Conservation (phyloP, 2,329 filamentous ascomycete genomes). For the Phialophora macrospora region DNA sequence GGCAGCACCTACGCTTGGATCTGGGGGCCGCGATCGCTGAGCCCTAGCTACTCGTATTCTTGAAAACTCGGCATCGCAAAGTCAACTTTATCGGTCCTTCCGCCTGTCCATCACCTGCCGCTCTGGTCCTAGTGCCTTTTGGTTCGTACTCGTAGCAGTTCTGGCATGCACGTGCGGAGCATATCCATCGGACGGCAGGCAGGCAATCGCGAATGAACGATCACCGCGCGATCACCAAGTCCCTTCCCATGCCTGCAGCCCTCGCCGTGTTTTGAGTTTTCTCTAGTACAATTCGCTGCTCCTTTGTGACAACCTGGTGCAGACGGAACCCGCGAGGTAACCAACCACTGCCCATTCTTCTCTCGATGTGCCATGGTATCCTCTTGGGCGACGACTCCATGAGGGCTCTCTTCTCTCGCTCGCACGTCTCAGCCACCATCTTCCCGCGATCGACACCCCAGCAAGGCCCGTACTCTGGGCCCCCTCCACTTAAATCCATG, state of each 20-base stretch:
- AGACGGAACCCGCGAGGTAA: background rate
- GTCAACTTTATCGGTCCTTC: slow-evolving; percentile 8
- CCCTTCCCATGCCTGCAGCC: background rate
- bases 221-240: background rate
- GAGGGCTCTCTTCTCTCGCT: background rate
- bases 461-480: background rate
- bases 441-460: slow-evolving; percentile 5
- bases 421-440: slow-evolving; percentile 10
- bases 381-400: background rate
- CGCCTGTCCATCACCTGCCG: slow-evolving; percentile 19
- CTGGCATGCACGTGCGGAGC: background rate
- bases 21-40: slow-evolving; percentile 2
- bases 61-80: slow-evolving; percentile 3
- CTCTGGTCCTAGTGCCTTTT: slow-evolving; percentile 16
- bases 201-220: slow-evolving; percentile 2
- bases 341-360: background rate
- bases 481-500: slow-evolving; percentile 5
- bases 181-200: background rate
- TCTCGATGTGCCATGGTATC: background rate
- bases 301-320: slow-evolving; percentile 1
- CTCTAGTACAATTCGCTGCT: background rate
- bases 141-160: background rate
- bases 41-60: background rate
- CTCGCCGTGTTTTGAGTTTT: background rate
- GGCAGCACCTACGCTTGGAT: background rate